Evolutionary conservation across 805 yeast species (phyloP).

Genomic region (Groenewaldozyma salmanticensis): DNA sequence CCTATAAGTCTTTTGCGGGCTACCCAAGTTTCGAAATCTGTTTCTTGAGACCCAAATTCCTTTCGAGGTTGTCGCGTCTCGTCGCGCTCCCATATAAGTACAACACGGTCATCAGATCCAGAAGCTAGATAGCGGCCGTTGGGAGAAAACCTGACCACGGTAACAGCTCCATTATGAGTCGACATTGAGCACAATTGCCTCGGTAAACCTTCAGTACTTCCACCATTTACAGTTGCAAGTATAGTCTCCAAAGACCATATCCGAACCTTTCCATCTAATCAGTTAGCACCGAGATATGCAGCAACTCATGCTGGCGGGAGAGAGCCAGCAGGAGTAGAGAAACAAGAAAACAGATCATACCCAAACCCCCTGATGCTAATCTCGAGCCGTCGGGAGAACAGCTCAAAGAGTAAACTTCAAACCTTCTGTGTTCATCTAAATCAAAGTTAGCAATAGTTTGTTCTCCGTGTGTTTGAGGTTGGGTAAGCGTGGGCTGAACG

Average conservation of each 20-base stretch:
- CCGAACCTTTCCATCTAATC: constrained; percentile 70
- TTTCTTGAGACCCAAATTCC: constrained; percentile 57
- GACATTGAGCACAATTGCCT: constrained; percentile 80
- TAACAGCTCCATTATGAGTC: constrained; percentile 94
- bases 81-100: constrained; percentile 88
- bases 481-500: neutral
- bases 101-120: constrained; percentile 90
- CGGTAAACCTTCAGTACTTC: constrained; percentile 8
- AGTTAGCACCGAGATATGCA: constrained; percentile 26
- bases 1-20: constrained; percentile 88
- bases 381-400: constrained; percentile 75
- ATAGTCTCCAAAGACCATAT: constrained; percentile 88
- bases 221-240: neutral
- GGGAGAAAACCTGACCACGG: constrained; percentile 87
- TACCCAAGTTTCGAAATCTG: constrained; percentile 87
- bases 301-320: no score
- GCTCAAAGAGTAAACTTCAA: constrained; percentile 78
- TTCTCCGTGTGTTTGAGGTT: neutral
- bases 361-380: constrained; percentile 80
- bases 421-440: constrained; percentile 63
- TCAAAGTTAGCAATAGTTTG: neutral
- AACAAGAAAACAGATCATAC: no score
- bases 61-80: constrained; percentile 46
- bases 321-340: no score
- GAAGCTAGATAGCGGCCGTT: constrained; percentile 85